Evolutionary conservation across 208 protist species (phyloP).

Genomic region (Trypanosoma rangeli): DNA sequence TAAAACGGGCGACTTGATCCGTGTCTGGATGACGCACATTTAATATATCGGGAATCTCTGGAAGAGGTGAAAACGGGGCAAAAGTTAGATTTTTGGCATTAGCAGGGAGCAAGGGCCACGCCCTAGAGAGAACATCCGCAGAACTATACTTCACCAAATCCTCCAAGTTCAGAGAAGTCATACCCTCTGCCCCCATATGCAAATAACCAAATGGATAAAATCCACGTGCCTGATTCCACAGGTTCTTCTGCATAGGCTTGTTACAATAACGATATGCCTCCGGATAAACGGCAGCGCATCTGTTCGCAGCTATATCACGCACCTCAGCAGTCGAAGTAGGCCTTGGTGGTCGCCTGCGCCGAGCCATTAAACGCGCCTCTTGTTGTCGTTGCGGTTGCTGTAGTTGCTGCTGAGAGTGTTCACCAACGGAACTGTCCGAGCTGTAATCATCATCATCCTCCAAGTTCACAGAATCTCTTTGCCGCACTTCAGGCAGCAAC

Average conservation of each 20-base stretch:
- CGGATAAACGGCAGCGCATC: slow-evolving; percentile 7
- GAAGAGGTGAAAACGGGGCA: slow-evolving; percentile 40
- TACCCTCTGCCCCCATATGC: slow-evolving; percentile 11
- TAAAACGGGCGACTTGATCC: slow-evolving; percentile 48
- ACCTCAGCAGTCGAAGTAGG: neutral
- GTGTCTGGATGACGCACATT: slow-evolving; percentile 42
- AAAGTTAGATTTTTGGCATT: slow-evolving; percentile 30
- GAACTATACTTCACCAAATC: slow-evolving; percentile 46
- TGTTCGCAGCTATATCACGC: neutral
- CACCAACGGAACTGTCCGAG: slow-evolving; percentile 15
- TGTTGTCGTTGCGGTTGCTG: neutral
- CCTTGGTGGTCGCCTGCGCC: slow-evolving; percentile 8
- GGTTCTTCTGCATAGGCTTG: slow-evolving; percentile 4
- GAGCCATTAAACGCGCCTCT: neutral
- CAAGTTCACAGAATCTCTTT: neutral
- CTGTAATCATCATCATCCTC: slow-evolving; percentile 29
- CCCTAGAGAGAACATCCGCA: slow-evolving; percentile 39
- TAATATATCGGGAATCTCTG: slow-evolving; percentile 48
- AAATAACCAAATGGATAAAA: slow-evolving; percentile 16
- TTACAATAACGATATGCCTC: slow-evolving; percentile 28
- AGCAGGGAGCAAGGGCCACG: slow-evolving; percentile 42
- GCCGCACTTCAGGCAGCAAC: slow-evolving; percentile 3
- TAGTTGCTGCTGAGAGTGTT: slow-evolving; percentile 5
- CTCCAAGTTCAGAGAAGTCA: slow-evolving; percentile 33
- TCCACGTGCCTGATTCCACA: slow-evolving; percentile 16